Conservation (phyloP, 2,329 filamentous ascomycete genomes). For the Colletotrichum viniferum region DNA sequence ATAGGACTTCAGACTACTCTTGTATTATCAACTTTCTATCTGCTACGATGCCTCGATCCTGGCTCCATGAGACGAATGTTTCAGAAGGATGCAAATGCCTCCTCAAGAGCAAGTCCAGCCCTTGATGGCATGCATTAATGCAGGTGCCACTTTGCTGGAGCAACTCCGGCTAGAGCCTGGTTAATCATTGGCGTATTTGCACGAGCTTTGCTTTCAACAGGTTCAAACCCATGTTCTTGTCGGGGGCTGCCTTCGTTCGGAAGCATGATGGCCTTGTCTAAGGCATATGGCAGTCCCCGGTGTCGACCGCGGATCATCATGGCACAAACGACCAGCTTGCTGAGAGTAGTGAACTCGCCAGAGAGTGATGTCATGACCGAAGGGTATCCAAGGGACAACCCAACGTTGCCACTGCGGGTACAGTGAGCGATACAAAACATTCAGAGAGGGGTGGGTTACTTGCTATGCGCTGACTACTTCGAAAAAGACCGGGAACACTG, state of each 20-base stretch:
- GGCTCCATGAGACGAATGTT: neutral
- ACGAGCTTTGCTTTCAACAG: neutral
- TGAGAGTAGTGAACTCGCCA: slow-evolving; percentile 33
- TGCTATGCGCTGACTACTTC: slow-evolving; percentile 38
- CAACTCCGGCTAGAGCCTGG: neutral
- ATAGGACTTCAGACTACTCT: neutral
- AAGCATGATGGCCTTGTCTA: slow-evolving; percentile 37
- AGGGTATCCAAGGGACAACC: slow-evolving; percentile 38
- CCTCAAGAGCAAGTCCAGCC: neutral
- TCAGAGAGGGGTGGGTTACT: neutral
- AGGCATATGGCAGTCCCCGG: slow-evolving; percentile 35
- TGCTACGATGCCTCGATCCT: neutral
- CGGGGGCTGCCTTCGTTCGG: neutral
- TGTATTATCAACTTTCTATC: neutral
- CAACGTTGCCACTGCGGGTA: slow-evolving; percentile 35
- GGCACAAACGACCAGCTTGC: slow-evolving; percentile 40
- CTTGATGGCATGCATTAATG: neutral
- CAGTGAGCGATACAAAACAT: neutral
- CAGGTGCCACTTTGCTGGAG: neutral
- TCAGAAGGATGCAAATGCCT: neutral
- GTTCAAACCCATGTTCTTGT: neutral
- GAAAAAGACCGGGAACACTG: slow-evolving; percentile 36
- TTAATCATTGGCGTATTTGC: neutral
- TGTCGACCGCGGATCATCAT: slow-evolving; percentile 44
- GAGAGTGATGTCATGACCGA: slow-evolving; percentile 31